phyloP scores from a whole-genome alignment of 2,329 filamentous ascomycete genomes.

The Stenocarpella maydis region DNA sequence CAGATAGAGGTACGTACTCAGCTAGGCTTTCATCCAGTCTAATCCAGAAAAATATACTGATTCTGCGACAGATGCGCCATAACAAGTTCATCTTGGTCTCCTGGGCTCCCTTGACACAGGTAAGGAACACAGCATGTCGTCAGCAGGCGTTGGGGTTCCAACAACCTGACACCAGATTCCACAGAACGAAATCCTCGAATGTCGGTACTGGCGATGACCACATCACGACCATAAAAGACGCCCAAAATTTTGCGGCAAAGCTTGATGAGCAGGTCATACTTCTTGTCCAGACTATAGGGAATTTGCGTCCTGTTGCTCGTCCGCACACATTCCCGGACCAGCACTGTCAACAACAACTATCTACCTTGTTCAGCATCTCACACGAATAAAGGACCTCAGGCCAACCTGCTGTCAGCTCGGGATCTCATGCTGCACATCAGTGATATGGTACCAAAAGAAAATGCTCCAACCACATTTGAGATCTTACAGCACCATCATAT shows the following conservation, averaged over 20 bases:
- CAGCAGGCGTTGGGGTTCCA: not conserved
- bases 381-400: too few relatives aligned
- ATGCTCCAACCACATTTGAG: not conserved
- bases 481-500: not conserved
- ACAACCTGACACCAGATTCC: not conserved
- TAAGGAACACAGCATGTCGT: not conserved
- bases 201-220: slow-evolving; percentile 17
- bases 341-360: not conserved
- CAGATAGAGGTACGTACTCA: slow-evolving; percentile 21
- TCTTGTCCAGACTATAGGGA: not conserved
- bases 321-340: not conserved
- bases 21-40: too few relatives aligned
- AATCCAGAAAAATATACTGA: not conserved
- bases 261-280: not conserved
- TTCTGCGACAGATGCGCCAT: slow-evolving; percentile 20
- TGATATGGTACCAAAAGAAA: too few relatives aligned
- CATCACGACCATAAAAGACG: not conserved
- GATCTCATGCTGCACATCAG: too few relatives aligned
- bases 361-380: too few relatives aligned
- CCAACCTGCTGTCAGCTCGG: too few relatives aligned
- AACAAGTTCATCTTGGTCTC: slow-evolving; percentile 27
- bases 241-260: not conserved
- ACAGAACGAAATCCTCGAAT: slow-evolving; percentile 22
- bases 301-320: not conserved
- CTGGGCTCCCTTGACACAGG: slow-evolving; percentile 14